Evolutionary conservation across 2,329 filamentous ascomycete genomes (phyloP).

Genomic region (Arthroderma uncinatum): DNA sequence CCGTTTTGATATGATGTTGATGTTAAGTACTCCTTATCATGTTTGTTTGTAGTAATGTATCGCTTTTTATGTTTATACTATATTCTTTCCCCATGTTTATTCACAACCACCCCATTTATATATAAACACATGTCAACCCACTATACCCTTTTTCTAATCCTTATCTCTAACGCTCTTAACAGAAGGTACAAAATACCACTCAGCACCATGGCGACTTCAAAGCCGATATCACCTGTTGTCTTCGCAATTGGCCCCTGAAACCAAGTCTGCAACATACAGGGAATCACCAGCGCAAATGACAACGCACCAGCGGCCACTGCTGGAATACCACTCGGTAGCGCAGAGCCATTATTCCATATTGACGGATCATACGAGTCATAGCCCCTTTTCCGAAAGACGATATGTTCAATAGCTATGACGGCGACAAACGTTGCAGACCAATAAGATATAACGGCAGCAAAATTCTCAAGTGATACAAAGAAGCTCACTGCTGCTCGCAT

Average conservation of each 20-base stretch:
- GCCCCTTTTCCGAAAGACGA: slow-evolving; percentile 46
- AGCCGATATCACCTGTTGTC: slow-evolving; percentile 47
- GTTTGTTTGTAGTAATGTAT: not conserved
- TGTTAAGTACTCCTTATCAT: not conserved
- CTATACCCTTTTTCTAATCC: slow-evolving; percentile 9
- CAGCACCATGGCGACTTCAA: slow-evolving; percentile 34
- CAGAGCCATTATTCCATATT: slow-evolving; percentile 48
- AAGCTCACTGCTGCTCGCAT: slow-evolving; percentile 50
- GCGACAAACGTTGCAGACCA: slow-evolving; percentile 53
- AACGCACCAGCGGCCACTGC: slow-evolving; percentile 49
- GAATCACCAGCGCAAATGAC: slow-evolving; percentile 50
- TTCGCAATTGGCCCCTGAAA: slow-evolving; percentile 54
- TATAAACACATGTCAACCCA: not conserved
- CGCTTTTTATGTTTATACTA: not conserved
- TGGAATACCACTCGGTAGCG: slow-evolving; percentile 52
- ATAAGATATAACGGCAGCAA: slow-evolving; percentile 31
- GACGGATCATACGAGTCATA: slow-evolving; percentile 47
- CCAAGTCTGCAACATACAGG: slow-evolving; percentile 58
- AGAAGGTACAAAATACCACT: slow-evolving; percentile 15
- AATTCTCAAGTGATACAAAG: slow-evolving; percentile 42
- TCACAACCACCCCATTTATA: not conserved
- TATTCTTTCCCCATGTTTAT: not conserved
- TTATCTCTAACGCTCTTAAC: slow-evolving; percentile 13
- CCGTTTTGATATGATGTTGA: not conserved
- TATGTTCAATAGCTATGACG: slow-evolving; percentile 48